Conservation (phyloP, 1,284 basidiomycete genomes). For the Heterobasidion annosum region DNA sequence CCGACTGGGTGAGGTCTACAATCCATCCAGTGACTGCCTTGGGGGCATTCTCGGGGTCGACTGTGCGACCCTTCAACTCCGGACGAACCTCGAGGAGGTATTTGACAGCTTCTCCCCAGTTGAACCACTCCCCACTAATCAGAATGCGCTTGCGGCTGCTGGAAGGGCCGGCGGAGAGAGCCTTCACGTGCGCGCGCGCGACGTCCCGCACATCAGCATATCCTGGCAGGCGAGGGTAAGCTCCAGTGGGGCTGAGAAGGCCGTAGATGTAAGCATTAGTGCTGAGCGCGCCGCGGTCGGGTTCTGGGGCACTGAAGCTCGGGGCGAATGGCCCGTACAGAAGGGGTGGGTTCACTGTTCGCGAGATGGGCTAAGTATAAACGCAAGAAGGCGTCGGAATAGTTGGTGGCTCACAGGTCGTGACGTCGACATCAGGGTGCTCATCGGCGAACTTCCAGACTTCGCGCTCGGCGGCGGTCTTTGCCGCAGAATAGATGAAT, state of each 20-base stretch:
- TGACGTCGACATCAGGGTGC: neutral
- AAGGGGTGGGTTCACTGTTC: constrained; percentile 13
- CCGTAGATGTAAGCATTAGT: constrained; percentile 10
- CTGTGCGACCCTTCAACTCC: constrained; percentile 14
- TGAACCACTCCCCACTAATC: constrained; percentile 12
- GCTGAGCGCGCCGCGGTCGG: constrained; percentile 6
- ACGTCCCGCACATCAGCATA: constrained; percentile 19
- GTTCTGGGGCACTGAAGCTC: constrained; percentile 3
- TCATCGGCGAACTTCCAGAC: neutral
- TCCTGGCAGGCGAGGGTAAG: neutral
- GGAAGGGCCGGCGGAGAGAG: constrained; percentile 11
- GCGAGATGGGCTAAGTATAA: neutral
- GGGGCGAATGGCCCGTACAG: constrained; percentile 14
- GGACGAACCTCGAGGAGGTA: constrained; percentile 13
- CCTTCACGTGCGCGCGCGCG: constrained; percentile 14
- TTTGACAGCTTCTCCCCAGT: constrained; percentile 13
- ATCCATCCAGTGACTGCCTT: constrained; percentile 4
- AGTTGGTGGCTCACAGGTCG: neutral
- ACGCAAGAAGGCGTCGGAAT: neutral
- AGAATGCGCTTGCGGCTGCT: constrained; percentile 15
- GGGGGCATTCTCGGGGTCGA: constrained; percentile 5
- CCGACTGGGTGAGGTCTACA: constrained; percentile 11
- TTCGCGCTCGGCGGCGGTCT: neutral
- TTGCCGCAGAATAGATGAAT: neutral
- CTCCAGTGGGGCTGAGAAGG: constrained; percentile 6